These are phyloP conservation scores for Lactarius pseudohatsudake DNA, from an alignment of 768 basidiomycete genomes.

Conservation along the genomic window DNA sequence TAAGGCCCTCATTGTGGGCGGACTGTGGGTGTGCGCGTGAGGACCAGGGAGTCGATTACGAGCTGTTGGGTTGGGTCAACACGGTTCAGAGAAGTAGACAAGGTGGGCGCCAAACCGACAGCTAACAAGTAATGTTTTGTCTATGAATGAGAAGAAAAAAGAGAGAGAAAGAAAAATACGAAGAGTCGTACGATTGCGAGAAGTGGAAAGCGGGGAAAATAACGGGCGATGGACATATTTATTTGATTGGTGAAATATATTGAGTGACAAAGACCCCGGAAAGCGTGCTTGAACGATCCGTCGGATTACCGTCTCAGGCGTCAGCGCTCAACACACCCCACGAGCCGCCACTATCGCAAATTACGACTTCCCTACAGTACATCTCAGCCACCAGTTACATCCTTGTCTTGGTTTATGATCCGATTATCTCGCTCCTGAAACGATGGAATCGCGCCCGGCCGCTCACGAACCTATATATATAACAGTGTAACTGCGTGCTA, in stretches of 20 bases:
- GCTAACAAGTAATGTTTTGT: conserved; percentile 6
- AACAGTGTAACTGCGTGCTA: not conserved
- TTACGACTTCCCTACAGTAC: conserved; percentile 8
- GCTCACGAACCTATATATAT: not conserved
- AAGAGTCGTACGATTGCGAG: conserved; percentile 18
- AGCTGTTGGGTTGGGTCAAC: conserved; percentile 5
- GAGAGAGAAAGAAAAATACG: not conserved
- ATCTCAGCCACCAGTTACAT: not conserved
- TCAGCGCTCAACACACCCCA: not conserved
- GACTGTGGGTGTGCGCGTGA: conserved; percentile 2
- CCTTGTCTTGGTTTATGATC: not conserved
- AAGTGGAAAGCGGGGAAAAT: conserved; percentile 19
- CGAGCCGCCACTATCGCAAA: conserved; percentile 18
- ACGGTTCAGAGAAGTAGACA: not conserved
- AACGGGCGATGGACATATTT: conserved; percentile 22
- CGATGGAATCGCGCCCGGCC: no score
- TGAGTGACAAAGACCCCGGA: conserved; percentile 28
- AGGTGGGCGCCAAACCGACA: not conserved
- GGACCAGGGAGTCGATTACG: conserved; percentile 14
- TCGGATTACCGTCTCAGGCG: not conserved
- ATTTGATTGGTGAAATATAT: conserved; percentile 16
- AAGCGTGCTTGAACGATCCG: not conserved
- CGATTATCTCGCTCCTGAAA: not conserved
- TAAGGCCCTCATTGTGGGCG: conserved; percentile 52
- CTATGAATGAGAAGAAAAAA: conserved; percentile 19